These are phyloP conservation scores for Dissoconium aciculare DNA, from an alignment of 2,329 filamentous ascomycete species.

Conservation along the genomic window DNA sequence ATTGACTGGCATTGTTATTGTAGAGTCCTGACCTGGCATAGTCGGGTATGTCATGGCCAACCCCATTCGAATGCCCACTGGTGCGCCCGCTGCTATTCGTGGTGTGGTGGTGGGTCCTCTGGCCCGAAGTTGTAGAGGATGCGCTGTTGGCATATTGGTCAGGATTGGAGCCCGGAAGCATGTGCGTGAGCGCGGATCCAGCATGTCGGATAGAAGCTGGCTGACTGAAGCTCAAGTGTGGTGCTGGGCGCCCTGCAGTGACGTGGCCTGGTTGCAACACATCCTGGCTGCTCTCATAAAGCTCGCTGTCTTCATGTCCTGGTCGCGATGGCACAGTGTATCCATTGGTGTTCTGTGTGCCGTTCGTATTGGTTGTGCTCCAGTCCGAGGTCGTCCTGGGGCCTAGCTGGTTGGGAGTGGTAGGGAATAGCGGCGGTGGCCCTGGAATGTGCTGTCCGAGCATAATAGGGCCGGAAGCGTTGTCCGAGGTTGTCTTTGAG, in stretches of 20 bases:
- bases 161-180: constrained; percentile 43
- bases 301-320: constrained; percentile 30
- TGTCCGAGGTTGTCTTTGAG: constrained; percentile 30
- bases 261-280: too few species aligned
- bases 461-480: constrained; percentile 32
- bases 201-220: constrained; percentile 47
- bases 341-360: constrained; percentile 27
- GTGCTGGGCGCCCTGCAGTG: too few species aligned
- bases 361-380: constrained; percentile 19
- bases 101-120: too few species aligned
- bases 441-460: constrained; percentile 52
- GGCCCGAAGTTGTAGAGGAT: constrained; percentile 68
- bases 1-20: constrained; percentile 37
- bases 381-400: constrained; percentile 41
- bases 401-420: constrained; percentile 37
- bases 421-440: constrained; percentile 29
- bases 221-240: too few species aligned
- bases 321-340: constrained; percentile 26
- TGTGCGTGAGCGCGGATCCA: constrained; percentile 45
- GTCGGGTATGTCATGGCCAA: constrained; percentile 36
- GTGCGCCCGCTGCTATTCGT: constrained; percentile 53
- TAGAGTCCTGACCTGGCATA: constrained; percentile 37
- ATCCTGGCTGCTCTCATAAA: constrained; percentile 27
- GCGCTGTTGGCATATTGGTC: constrained; percentile 66
- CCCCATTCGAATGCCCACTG: constrained; percentile 49